phyloP scores from a whole-genome alignment of 2,329 filamentous ascomycete species.

The Sclerotinia trifoliorum region DNA sequence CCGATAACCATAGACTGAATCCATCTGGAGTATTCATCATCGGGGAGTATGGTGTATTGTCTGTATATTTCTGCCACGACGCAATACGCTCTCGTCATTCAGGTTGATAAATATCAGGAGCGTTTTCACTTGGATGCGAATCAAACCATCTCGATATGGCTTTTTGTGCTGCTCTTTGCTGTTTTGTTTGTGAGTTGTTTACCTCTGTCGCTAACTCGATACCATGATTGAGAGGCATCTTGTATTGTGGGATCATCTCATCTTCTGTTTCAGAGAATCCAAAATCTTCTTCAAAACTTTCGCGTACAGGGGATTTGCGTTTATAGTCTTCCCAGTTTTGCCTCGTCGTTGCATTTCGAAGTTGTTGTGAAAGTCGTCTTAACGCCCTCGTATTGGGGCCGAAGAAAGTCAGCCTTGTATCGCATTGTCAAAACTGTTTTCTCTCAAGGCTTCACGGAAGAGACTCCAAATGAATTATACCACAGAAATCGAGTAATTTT shows the following conservation, averaged over 20 bases:
- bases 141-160: not conserved
- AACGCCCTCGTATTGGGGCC: not conserved
- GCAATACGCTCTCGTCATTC: slow-evolving; percentile 5
- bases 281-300: not conserved
- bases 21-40: not conserved
- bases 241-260: not conserved
- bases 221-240: not conserved
- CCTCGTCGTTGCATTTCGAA: not conserved
- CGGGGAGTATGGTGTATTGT: not conserved
- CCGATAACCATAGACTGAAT: not conserved
- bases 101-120: slow-evolving; percentile 5
- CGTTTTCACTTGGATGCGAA: not conserved
- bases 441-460: not conserved
- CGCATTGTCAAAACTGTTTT: not conserved
- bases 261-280: not conserved
- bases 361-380: not conserved
- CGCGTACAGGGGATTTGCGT: not conserved
- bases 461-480: not conserved
- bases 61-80: not conserved
- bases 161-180: not conserved
- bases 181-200: not conserved
- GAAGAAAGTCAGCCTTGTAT: not conserved
- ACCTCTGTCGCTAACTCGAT: not conserved
- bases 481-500: not conserved
- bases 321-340: not conserved